Base-by-base conservation (phyloP, 495 filamentous ascomycete species). In the Viridothelium virens region DNA sequence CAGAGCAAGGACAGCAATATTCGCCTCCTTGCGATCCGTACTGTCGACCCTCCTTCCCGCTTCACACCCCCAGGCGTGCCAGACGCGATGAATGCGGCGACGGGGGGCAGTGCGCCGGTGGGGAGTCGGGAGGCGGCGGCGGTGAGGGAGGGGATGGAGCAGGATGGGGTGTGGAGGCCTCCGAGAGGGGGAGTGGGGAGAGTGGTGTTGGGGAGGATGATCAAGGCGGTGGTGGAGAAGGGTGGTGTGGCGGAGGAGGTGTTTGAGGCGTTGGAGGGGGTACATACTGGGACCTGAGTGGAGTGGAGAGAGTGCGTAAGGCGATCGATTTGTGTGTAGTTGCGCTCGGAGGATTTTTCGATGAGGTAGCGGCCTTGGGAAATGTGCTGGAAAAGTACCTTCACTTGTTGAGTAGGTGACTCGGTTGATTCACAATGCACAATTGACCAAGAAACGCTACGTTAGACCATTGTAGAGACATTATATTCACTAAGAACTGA, bases 211-310 rank as follows among this genome's bases (percentile, higher is more conserved):
- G 79, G 82, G 25, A 79, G 80, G 65, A 87, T 96, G 81, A 79
- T 76, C 12, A 74, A 76, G 70, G 70, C 72, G 70, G 75, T 73
- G 10, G 67, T 73, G 4, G 74, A 74, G 66, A 68, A 72, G 44
- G 90, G 89, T 1, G 91, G 91, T 34, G 87, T 95, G 37, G 90
- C 87, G 14, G 88, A 91, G 68, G 91, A 96, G 77, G 90, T 96
- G 2, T 76, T 96, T 67, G 85, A 85, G 63, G 91, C 88, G 4
- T 75, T 96, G 71, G 88, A 90, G 73, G 82, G 80, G 41, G 74
- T 71, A 1, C 0, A 25, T 25, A 25, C 25, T 62, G 76, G 69
- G 66, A 25, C 12, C 12, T 67, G 61, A 63, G 61, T 39, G 53
- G 53, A 36, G 18, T 34, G 53, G 53, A 9, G 25, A 0, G 48